phyloP scores from a whole-genome alignment of 148 eudicot genomes.

The Vaccinium darrowii region DNA sequence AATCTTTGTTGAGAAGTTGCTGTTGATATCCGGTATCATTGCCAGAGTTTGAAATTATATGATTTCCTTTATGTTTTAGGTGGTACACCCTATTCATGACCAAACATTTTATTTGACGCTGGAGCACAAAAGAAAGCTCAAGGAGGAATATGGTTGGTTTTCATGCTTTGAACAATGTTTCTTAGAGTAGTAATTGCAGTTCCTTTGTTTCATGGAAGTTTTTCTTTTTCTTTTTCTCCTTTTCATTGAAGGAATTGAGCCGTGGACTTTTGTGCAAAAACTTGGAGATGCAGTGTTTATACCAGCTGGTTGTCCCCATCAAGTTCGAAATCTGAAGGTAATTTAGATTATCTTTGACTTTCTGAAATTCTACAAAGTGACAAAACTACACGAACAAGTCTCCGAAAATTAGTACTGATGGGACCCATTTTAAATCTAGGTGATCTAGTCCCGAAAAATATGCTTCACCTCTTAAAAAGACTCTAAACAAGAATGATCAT shows the following conservation, averaged over 20 bases:
- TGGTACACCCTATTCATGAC: conserved; percentile 50
- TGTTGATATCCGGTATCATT: not conserved
- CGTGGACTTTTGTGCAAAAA: conserved; percentile 66
- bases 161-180: not conserved
- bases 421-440: not conserved
- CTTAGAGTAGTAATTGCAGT: not conserved
- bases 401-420: not conserved
- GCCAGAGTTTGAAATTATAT: not conserved
- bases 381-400: not conserved
- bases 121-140: conserved; percentile 40
- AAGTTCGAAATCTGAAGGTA: conserved; percentile 69
- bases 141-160: conserved; percentile 46
- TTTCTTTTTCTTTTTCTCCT: not conserved
- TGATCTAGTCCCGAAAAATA: not conserved
- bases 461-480: not conserved
- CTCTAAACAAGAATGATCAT: too few species aligned
- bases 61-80: conserved; percentile 25
- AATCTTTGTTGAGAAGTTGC: not conserved
- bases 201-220: not conserved
- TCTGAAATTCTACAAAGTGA: not conserved
- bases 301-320: conserved; percentile 66
- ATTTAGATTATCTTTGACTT: not conserved
- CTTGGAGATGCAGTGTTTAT: conserved; percentile 61
- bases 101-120: conserved; percentile 45
- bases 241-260: conserved; percentile 40